Evolutionary conservation across 352 stramenopile species (phyloP).

Genomic region (Elongisporangium prolatum): DNA sequence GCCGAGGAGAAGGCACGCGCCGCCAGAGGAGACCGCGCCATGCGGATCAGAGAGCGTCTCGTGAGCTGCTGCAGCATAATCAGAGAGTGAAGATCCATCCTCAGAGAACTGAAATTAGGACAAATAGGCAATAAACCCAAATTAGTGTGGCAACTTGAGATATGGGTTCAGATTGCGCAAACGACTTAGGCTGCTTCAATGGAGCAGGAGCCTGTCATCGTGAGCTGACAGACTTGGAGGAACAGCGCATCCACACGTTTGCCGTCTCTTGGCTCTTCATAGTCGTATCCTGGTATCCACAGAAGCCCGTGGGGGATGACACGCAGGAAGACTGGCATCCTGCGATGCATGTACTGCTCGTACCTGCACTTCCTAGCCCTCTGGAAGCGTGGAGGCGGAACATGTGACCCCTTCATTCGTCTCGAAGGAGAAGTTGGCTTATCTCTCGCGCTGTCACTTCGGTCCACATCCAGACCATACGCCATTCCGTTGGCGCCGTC

Average conservation of each 20-base stretch:
- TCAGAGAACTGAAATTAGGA: no score
- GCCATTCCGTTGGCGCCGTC: slow-evolving; percentile 50
- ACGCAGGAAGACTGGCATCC: slow-evolving; percentile 62
- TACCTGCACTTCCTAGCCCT: slow-evolving; percentile 40
- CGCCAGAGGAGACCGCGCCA: slow-evolving; percentile 2
- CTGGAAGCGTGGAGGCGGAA: neutral
- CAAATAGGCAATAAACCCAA: no score
- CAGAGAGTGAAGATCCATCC: no score
- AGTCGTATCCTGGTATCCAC: slow-evolving; percentile 75
- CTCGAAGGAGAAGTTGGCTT: no score
- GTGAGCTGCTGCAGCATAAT: no score
- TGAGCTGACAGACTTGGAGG: slow-evolving; percentile 13
- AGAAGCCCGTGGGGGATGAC: slow-evolving; percentile 63
- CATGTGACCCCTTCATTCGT: neutral
- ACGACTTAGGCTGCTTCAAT: slow-evolving; percentile 1
- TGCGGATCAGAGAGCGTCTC: no score
- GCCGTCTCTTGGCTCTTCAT: slow-evolving; percentile 47
- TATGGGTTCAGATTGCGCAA: no score
- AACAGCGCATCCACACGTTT: slow-evolving; percentile 19
- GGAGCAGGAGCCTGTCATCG: slow-evolving; percentile 5
- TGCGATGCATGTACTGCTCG: slow-evolving; percentile 69
- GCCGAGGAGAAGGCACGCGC: slow-evolving; percentile 12
- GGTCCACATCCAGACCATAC: slow-evolving; percentile 59
- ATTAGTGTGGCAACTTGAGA: no score
- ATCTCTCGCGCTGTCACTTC: slow-evolving; percentile 12